Evolutionary conservation across 352 stramenopile genomes (phyloP).

Genomic region (Globisporangium radiosum): DNA sequence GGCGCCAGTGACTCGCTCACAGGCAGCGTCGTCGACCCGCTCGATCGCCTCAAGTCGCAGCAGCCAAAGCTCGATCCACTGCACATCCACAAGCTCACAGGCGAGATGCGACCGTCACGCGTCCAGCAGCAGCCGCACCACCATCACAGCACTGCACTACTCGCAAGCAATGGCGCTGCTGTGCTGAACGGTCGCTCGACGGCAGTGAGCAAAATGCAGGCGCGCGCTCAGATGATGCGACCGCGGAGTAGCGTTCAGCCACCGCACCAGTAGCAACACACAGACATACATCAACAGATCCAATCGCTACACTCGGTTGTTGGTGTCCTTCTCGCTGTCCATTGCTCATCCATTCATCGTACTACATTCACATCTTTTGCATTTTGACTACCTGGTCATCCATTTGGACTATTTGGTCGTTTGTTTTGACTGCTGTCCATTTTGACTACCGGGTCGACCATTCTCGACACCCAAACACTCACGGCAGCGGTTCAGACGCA

Average conservation of each 20-base stretch:
- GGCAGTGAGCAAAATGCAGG: slow-evolving; percentile 41
- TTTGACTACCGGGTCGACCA: too few species aligned
- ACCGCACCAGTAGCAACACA: slow-evolving; percentile 1
- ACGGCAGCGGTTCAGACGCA: slow-evolving; percentile 82
- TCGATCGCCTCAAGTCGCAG: slow-evolving; percentile 45
- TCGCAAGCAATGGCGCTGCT: background rate
- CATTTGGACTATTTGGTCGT: too few species aligned
- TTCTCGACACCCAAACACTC: slow-evolving; percentile 4
- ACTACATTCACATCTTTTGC: background rate
- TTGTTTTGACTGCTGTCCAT: too few species aligned
- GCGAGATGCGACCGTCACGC: slow-evolving; percentile 11
- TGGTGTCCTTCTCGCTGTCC: too few species aligned
- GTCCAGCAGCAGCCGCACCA: too few species aligned
- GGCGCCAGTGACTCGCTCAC: background rate
- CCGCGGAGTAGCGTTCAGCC: slow-evolving; percentile 31
- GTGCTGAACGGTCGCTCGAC: slow-evolving; percentile 6
- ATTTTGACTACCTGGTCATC: too few species aligned
- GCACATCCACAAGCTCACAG: slow-evolving; percentile 33
- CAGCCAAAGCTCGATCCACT: slow-evolving; percentile 62
- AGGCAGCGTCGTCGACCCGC: background rate
- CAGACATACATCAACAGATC: background rate
- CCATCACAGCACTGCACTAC: too few species aligned
- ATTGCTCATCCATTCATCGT: background rate
- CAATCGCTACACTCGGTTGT: too few species aligned
- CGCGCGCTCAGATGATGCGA: slow-evolving; percentile 45